A percentile compares a stretch with the other conserved stretches of the same genome.
Conservation (phyloP, 2,329 filamentous ascomycete species). For the Malbranchea zuffiana region DNA sequence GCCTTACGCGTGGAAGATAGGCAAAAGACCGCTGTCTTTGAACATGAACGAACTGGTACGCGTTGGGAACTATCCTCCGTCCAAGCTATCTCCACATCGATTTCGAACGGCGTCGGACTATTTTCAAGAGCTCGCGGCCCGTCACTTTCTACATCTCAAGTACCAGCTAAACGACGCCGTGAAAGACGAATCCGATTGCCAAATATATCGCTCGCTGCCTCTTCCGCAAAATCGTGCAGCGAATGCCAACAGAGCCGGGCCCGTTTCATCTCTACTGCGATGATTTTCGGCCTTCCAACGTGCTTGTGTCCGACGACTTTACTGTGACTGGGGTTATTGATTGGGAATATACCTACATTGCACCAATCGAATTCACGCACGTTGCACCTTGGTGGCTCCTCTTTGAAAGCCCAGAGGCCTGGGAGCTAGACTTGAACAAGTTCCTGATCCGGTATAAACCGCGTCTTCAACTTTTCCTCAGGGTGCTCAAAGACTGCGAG, state of each 20-base stretch:
- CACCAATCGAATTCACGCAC: conserved; percentile 17
- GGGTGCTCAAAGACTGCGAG: conserved; percentile 17
- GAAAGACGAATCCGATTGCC: conserved; percentile 29
- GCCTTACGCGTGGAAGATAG: conserved; percentile 4
- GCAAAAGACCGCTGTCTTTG: conserved; percentile 10
- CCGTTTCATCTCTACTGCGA: conserved; percentile 20
- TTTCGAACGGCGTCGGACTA: conserved; percentile 11
- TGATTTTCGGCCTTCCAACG: conserved; percentile 21
- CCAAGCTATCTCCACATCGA: conserved; percentile 1
- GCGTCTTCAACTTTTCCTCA: conserved; percentile 19
- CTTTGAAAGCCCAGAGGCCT: conserved; percentile 15
- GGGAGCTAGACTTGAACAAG: conserved; percentile 17
- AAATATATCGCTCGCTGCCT: conserved; percentile 37
- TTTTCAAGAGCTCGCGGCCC: conserved; percentile 10
- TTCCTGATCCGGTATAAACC: conserved; percentile 20
- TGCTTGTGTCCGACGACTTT: conserved; percentile 16
- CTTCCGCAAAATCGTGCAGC: conserved; percentile 28
- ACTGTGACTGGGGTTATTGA: conserved; percentile 18
- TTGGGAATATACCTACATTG: conserved; percentile 21
- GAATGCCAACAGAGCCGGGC: conserved; percentile 18
- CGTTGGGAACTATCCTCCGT: conserved; percentile 11
- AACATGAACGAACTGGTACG: conserved; percentile 14
- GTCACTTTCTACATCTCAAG: conserved; percentile 21
- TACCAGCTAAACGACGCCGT: conserved; percentile 35
- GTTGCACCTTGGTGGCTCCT: conserved; percentile 20